These are phyloP conservation scores for Penicillium subrubescens DNA, from an alignment of 495 filamentous ascomycete species.

Conservation along the genomic window DNA sequence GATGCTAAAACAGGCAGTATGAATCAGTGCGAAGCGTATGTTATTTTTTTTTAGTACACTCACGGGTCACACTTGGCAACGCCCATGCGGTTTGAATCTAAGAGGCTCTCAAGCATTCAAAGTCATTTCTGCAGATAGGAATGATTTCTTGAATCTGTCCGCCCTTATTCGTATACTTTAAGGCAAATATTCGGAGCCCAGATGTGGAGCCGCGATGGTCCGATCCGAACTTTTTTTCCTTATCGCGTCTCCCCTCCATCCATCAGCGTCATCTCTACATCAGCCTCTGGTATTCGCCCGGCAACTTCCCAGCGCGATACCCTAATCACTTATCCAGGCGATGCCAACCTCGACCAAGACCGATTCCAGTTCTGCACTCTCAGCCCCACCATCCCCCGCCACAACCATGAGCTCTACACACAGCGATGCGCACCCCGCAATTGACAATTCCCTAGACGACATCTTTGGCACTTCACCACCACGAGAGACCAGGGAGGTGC, in stretches of 20 bases:
- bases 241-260: background rate
- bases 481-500: background rate
- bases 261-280: background rate
- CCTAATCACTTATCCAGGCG: background rate
- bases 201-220: background rate
- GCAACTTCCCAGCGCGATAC: background rate
- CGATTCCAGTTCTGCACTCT: conserved; percentile 9
- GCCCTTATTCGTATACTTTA: too few species aligned
- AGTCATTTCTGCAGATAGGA: too few species aligned
- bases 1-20: too few species aligned
- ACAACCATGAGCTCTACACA: conserved; percentile 35
- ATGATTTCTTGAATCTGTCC: too few species aligned
- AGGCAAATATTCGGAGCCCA: background rate
- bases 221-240: conserved; percentile 5
- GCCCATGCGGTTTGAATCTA: too few species aligned
- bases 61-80: too few species aligned
- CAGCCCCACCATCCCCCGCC: conserved; percentile 25
- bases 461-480: conserved; percentile 52
- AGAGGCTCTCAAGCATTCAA: too few species aligned
- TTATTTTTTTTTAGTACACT: too few species aligned
- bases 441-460: conserved; percentile 47
- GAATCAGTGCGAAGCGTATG: too few species aligned
- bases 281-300: background rate
- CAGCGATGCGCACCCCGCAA: conserved; percentile 19
- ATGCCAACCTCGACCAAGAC: conserved; percentile 7